These are phyloP conservation scores for Flaveria linearis DNA, from an alignment of 129 eudicot genomes.

Conservation along the genomic window DNA sequence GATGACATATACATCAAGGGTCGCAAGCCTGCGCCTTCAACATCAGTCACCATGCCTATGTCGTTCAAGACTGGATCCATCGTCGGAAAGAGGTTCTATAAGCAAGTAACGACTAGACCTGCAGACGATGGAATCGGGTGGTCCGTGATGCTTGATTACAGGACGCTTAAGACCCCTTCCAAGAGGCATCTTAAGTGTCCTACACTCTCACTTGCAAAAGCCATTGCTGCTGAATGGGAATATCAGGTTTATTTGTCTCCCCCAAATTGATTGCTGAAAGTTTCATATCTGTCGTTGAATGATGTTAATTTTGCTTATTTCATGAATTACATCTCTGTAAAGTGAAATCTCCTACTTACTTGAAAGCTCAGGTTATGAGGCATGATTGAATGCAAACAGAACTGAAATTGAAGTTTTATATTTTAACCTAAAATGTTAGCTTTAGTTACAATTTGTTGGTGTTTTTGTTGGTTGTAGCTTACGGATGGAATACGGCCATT, in stretches of 20 bases:
- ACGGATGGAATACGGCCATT: conserved; percentile 97
- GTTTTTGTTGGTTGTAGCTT: conserved; percentile 57
- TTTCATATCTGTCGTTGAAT: too few relatives aligned
- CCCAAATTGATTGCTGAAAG: neutral
- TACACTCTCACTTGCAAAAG: conserved; percentile 66
- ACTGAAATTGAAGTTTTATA: neutral
- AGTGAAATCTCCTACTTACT: neutral
- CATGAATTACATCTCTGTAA: neutral
- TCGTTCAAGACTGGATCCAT: conserved; percentile 98
- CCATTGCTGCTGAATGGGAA: conserved; percentile 98
- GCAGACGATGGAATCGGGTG: conserved; percentile 84
- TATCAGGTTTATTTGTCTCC: conserved; percentile 54
- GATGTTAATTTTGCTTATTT: too few relatives aligned
- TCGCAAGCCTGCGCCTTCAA: conserved; percentile 40
- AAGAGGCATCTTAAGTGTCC: conserved; percentile 81
- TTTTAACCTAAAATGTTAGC: conserved; percentile 9
- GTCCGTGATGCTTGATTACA: conserved; percentile 91
- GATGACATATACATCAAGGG: conserved; percentile 47
- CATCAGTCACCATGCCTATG: conserved; percentile 90
- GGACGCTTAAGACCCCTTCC: conserved; percentile 87
- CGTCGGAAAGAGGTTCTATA: conserved; percentile 85
- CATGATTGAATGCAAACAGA: neutral
- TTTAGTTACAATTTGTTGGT: neutral
- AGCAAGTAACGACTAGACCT: conserved; percentile 74
- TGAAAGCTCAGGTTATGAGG: neutral